These are phyloP conservation scores for Yarrowia divulgata DNA, from an alignment of 805 yeast genomes.

Conservation along the genomic window DNA sequence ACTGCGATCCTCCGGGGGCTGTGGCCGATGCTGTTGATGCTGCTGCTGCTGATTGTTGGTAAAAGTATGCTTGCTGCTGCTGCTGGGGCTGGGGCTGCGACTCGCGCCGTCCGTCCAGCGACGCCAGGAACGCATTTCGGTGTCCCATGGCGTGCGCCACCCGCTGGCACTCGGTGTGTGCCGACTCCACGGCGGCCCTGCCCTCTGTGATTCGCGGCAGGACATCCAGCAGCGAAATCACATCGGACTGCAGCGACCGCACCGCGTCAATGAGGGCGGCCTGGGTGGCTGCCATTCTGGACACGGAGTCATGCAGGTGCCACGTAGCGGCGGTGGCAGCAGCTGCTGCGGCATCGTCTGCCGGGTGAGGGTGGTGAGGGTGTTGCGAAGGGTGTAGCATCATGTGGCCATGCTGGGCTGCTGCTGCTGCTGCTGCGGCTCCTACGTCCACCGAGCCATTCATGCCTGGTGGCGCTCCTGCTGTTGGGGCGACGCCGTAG, in stretches of 20 bases:
- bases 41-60: slow-evolving; percentile 32
- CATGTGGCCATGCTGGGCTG: slow-evolving; percentile 31
- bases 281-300: slow-evolving; percentile 26
- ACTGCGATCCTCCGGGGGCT: slow-evolving; percentile 15
- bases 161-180: slow-evolving; percentile 34
- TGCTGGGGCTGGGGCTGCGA: slow-evolving; percentile 39
- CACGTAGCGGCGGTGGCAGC: slow-evolving; percentile 33
- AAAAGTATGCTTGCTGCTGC: slow-evolving; percentile 36
- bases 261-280: slow-evolving; percentile 17
- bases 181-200: slow-evolving; percentile 22
- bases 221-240: slow-evolving; percentile 20
- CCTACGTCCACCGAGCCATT: slow-evolving; percentile 33
- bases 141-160: slow-evolving; percentile 31
- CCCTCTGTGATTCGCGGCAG: slow-evolving; percentile 32
- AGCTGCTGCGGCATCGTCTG: slow-evolving; percentile 35
- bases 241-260: slow-evolving; percentile 20
- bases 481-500: slow-evolving; percentile 24
- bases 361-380: slow-evolving; percentile 32
- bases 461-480: slow-evolving; percentile 24
- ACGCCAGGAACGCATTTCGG: slow-evolving; percentile 30
- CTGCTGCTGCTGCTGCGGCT: slow-evolving; percentile 10
- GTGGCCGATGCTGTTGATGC: slow-evolving; percentile 29
- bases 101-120: slow-evolving; percentile 27
- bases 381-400: slow-evolving; percentile 32
- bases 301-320: slow-evolving; percentile 32